Evolutionary conservation across 331 rosid species (phyloP).

Genomic region (Quercus lobata): DNA sequence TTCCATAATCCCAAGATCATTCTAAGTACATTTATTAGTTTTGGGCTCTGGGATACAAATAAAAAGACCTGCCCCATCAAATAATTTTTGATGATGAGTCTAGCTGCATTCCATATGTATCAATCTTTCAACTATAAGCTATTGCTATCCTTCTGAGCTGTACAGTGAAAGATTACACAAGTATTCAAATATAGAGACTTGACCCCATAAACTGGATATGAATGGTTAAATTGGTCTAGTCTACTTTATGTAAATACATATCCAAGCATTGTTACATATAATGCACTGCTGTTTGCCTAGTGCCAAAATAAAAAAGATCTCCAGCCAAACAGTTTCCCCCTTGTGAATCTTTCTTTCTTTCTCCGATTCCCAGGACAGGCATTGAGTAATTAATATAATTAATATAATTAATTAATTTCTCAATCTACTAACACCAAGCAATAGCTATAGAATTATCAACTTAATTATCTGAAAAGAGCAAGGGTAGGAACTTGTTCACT

Average conservation of each 20-base stretch:
- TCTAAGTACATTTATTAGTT: not conserved
- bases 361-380: not conserved
- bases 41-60: not conserved
- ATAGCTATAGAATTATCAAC: too few species aligned
- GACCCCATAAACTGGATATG: too few species aligned
- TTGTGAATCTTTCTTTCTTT: not conserved
- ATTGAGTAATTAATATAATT: not conserved
- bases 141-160: not conserved
- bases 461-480: constrained; percentile 20
- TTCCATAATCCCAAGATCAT: not conserved
- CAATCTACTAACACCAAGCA: too few species aligned
- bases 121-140: not conserved
- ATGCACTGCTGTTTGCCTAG: not conserved
- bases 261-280: not conserved
- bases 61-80: not conserved
- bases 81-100: not conserved
- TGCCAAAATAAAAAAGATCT: not conserved
- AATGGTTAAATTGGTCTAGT: not conserved
- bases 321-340: constrained; percentile 4
- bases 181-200: too few species aligned
- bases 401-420: too few species aligned
- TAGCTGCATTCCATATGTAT: too few species aligned
- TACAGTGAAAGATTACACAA: not conserved
- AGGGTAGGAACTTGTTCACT: constrained; percentile 29
- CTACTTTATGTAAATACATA: not conserved